Percentiles rank a stretch among this genome's conserved stretches.
Conservation (phyloP, 2,329 filamentous ascomycete species). For the Myrmaecium sp. region DNA sequence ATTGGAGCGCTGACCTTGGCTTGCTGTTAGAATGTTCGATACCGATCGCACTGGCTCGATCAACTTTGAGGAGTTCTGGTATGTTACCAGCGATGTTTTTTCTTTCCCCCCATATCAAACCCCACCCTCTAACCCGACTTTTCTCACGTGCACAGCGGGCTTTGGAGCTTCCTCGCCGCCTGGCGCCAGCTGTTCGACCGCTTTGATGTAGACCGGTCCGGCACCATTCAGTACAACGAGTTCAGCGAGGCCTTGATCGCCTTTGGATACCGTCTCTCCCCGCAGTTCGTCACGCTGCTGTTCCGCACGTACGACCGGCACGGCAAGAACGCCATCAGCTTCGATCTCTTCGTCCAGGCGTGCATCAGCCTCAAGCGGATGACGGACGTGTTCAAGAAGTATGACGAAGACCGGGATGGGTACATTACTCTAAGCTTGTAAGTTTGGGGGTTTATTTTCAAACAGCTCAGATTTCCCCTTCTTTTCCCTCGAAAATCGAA, state of each 20-base stretch:
- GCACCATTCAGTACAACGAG: constrained; percentile 72
- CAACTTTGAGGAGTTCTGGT: constrained; percentile 87
- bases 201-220: constrained; percentile 75
- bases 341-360: constrained; percentile 93
- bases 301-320: constrained; percentile 68
- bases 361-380: constrained; percentile 95
- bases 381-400: constrained; percentile 99
- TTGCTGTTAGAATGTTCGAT: constrained; percentile 75
- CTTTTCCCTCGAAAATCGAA: neutral
- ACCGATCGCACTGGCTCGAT: constrained; percentile 77
- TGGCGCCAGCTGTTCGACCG: constrained; percentile 92
- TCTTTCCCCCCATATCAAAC: neutral
- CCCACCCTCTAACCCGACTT: neutral
- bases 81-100: constrained; percentile 5
- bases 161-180: constrained; percentile 90
- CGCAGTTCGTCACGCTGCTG: constrained; percentile 65
- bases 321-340: constrained; percentile 35
- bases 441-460: constrained; percentile 13
- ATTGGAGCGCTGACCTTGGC: constrained; percentile 2
- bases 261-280: constrained; percentile 82
- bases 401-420: constrained; percentile 90
- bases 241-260: constrained; percentile 78
- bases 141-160: constrained; percentile 44
- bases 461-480: neutral
- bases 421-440: constrained; percentile 47